Evolutionary conservation across 768 basidiomycete genomes (phyloP).

Genomic region (Kwoniella botswanensis): DNA sequence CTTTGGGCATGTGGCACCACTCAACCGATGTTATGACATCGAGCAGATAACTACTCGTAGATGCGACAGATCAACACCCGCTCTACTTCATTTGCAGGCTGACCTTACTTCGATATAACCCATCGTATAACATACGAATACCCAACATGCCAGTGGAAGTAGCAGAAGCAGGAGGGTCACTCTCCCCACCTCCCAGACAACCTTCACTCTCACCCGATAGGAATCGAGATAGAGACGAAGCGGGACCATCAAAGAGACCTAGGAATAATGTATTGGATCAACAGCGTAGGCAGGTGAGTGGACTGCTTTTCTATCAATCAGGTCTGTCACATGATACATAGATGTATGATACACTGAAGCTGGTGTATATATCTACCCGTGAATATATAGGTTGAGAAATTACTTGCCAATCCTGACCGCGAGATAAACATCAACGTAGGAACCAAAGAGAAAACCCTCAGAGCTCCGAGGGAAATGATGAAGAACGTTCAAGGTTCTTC

Average conservation of each 20-base stretch:
- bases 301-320: not conserved
- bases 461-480: conserved; percentile 71
- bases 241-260: conserved; percentile 33
- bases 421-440: conserved; percentile 77
- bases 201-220: conserved; percentile 11
- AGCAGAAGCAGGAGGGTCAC: conserved; percentile 11
- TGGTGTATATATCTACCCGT: not conserved
- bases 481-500: conserved; percentile 98
- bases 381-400: conserved; percentile 73
- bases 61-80: not conserved
- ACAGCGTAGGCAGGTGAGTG: conserved; percentile 64
- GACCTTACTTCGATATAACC: no score
- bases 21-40: not conserved
- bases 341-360: no score
- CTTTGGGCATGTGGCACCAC: conserved; percentile 14
- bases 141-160: conserved; percentile 16
- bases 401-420: conserved; percentile 87
- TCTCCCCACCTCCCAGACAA: conserved; percentile 14
- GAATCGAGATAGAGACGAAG: conserved; percentile 8
- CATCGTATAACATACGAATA: not conserved
- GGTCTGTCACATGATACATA: no score
- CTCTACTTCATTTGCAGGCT: no score
- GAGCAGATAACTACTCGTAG: not conserved
- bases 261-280: conserved; percentile 18
- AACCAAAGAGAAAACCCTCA: conserved; percentile 77